These are phyloP conservation scores for Austroboletus sp. DNA, from an alignment of 1,284 basidiomycete species.

Conservation along the genomic window DNA sequence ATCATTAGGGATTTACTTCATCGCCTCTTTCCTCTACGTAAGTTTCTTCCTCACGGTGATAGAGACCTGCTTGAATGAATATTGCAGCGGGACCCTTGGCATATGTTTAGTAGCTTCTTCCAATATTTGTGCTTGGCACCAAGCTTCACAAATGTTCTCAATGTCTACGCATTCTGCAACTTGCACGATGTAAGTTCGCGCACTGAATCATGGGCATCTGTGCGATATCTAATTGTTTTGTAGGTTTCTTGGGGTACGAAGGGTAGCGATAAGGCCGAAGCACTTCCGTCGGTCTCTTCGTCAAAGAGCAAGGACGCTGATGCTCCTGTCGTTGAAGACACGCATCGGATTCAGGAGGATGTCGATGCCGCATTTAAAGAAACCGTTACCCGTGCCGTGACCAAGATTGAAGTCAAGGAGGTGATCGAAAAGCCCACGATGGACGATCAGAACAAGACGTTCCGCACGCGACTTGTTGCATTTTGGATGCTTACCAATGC, in stretches of 20 bases:
- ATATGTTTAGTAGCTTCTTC: constrained; percentile 93
- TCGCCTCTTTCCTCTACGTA: constrained; percentile 86
- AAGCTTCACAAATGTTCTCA: constrained; percentile 89
- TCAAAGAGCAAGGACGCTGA: constrained; percentile 74
- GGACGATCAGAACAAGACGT: constrained; percentile 90
- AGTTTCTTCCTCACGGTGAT: constrained; percentile 29
- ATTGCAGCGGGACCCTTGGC: constrained; percentile 86
- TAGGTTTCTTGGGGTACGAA: constrained; percentile 91
- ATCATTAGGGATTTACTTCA: constrained; percentile 66
- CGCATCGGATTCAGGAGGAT: constrained; percentile 74
- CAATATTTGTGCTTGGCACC: constrained; percentile 88
- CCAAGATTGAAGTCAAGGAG: constrained; percentile 69
- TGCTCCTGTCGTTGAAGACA: constrained; percentile 76
- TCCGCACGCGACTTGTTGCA: constrained; percentile 83
- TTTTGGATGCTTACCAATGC: constrained; percentile 85
- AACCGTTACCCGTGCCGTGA: constrained; percentile 87
- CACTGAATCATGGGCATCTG: not conserved
- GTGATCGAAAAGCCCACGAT: constrained; percentile 74
- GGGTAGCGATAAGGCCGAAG: constrained; percentile 92
- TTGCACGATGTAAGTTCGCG: constrained; percentile 67
- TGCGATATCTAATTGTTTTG: constrained; percentile 8
- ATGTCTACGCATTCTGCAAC: constrained; percentile 96
- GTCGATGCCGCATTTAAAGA: constrained; percentile 91
- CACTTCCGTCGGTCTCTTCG: constrained; percentile 84
- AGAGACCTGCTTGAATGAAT: constrained; percentile 1